phyloP scores from a whole-genome alignment of 208 protist genomes.

The Crithidia expoeki region DNA sequence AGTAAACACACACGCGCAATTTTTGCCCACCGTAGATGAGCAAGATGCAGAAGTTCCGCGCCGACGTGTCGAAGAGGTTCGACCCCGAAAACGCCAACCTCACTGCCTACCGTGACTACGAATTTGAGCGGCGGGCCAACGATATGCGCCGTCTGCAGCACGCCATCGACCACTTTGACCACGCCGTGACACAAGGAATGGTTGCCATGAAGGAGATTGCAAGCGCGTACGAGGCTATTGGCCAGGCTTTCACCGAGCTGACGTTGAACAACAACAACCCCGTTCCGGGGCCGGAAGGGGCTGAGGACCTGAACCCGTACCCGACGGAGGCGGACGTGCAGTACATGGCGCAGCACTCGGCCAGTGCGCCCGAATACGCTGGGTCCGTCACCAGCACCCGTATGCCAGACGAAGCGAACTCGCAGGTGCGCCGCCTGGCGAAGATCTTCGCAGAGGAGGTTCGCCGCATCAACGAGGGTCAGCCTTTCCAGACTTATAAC shows the following conservation, averaged over 20 bases:
- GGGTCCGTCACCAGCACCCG: constrained; percentile 39
- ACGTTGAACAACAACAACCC: constrained; percentile 43
- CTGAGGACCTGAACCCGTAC: constrained; percentile 33
- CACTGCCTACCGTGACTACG: constrained; percentile 56
- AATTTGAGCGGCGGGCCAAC: constrained; percentile 49
- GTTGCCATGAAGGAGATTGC: constrained; percentile 73
- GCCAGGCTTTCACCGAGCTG: constrained; percentile 61
- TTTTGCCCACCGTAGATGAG: too few species aligned
- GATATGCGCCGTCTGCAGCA: constrained; percentile 49
- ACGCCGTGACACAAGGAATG: constrained; percentile 57
- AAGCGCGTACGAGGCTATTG: constrained; percentile 60
- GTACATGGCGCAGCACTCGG: constrained; percentile 28
- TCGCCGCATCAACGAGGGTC: constrained; percentile 58
- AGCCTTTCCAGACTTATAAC: constrained; percentile 64
- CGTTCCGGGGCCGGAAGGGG: constrained; percentile 9
- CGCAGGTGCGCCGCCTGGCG: constrained; percentile 51
- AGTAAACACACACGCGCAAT: constrained; percentile 6
- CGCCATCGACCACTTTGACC: constrained; percentile 59
- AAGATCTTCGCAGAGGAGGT: constrained; percentile 57
- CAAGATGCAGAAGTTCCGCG: constrained; percentile 33
- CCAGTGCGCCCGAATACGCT: constrained; percentile 24
- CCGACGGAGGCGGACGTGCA: constrained; percentile 33
- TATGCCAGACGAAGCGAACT: constrained; percentile 46
- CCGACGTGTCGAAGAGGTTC: constrained; percentile 28
- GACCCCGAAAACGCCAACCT: constrained; percentile 28